Conservation (phyloP, 78 protist genomes). For the Guillardia theta region DNA sequence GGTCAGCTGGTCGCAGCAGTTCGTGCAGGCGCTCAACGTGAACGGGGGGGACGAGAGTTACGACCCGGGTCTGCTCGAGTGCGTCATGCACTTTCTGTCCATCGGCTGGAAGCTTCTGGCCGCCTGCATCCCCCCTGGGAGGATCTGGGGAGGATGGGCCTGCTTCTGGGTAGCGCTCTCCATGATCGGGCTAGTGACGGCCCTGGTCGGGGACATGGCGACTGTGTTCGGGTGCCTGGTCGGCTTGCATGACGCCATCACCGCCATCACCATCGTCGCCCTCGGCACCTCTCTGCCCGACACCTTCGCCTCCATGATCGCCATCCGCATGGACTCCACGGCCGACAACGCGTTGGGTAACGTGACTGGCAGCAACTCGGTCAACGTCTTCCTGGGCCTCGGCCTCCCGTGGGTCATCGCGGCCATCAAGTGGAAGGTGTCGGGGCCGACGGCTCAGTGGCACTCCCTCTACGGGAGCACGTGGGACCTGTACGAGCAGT, state of each 20-base stretch:
- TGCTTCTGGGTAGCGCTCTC: neutral
- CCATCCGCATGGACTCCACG: neutral
- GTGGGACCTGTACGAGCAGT: neutral
- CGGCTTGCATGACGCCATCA: neutral
- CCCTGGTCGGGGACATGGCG: neutral
- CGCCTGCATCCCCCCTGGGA: neutral
- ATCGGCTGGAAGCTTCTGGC: neutral
- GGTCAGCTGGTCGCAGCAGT: neutral
- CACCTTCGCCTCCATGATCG: neutral
- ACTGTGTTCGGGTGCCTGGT: constrained; percentile 20
- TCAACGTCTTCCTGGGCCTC: neutral
- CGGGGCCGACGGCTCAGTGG: neutral
- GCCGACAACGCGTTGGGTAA: neutral
- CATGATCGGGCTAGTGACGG: neutral
- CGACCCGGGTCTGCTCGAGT: neutral
- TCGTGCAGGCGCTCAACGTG: neutral
- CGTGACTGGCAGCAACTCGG: neutral
- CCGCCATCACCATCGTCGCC: constrained; percentile 60
- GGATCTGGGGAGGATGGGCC: neutral
- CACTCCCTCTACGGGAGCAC: neutral
- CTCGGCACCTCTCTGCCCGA: neutral
- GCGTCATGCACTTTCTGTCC: neutral
- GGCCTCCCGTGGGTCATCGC: neutral
- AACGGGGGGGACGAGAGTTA: neutral
- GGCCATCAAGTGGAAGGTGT: neutral